Evolutionary conservation across 345 rosid species (phyloP).

Genomic region (Eucalyptus curtisii): DNA sequence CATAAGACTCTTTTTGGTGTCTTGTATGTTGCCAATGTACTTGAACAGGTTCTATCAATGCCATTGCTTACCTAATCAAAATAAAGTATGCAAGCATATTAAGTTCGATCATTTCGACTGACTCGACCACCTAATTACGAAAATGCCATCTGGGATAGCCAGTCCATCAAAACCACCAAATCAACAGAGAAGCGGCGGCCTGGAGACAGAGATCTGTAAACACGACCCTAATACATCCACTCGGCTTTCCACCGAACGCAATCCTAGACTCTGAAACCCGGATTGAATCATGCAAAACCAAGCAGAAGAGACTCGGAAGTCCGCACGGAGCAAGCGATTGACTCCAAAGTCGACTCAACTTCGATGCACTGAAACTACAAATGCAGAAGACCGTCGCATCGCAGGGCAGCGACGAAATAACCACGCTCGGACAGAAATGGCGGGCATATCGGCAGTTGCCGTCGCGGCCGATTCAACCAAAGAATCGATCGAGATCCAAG

Average conservation of each 20-base stretch:
- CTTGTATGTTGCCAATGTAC: neutral
- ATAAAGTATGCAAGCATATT: neutral
- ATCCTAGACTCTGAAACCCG: neutral
- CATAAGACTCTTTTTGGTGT: neutral
- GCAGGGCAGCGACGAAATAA: neutral
- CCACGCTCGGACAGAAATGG: neutral
- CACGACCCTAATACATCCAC: neutral
- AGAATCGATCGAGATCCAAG: neutral
- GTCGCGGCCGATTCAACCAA: neutral
- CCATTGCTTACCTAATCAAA: neutral
- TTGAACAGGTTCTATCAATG: neutral
- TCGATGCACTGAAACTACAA: neutral
- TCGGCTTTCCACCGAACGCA: neutral
- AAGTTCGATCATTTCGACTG: neutral
- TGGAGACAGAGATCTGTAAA: neutral
- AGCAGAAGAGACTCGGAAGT: neutral
- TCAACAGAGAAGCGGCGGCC: neutral
- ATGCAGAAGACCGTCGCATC: neutral
- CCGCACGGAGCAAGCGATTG: neutral
- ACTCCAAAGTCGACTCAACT: neutral
- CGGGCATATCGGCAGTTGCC: neutral
- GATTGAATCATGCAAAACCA: neutral
- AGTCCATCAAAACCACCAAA: neutral
- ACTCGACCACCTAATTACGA: neutral
- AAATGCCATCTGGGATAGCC: neutral